Evolutionary conservation across 1,139 yeast species (phyloP).

Genomic region (Kurtzmaniella quercitrusa): DNA sequence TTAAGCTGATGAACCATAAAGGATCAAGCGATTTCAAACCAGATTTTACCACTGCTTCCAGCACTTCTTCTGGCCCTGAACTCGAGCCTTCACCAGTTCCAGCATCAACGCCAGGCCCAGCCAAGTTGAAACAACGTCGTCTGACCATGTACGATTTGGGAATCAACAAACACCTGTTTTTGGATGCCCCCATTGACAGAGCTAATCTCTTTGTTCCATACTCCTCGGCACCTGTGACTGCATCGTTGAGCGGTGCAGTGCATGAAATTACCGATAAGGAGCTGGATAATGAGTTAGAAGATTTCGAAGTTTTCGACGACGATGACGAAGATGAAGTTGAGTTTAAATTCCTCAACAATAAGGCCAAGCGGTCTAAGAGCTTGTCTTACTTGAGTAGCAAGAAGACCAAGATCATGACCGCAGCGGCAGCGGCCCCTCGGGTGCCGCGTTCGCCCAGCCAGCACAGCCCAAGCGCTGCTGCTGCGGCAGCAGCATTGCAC

Average conservation of each 20-base stretch:
- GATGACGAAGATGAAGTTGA: constrained; percentile 30
- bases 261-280: constrained; percentile 8
- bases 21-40: constrained; percentile 4
- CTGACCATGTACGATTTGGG: constrained; percentile 50
- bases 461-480: constrained; percentile 60
- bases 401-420: constrained; percentile 56
- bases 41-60: neutral
- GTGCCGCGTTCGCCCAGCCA: constrained; percentile 59
- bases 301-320: constrained; percentile 43
- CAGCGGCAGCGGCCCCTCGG: constrained; percentile 81
- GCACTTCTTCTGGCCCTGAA: neutral
- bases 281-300: constrained; percentile 38
- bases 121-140: constrained; percentile 22
- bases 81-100: neutral
- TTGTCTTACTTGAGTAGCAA: constrained; percentile 53
- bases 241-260: constrained; percentile 39
- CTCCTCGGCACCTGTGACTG: constrained; percentile 73
- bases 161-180: constrained; percentile 41
- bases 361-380: constrained; percentile 60
- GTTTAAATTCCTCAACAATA: constrained; percentile 21
- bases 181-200: constrained; percentile 47
- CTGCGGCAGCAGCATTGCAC: constrained; percentile 71
- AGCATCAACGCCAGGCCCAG: neutral
- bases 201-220: constrained; percentile 64
- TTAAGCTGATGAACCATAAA: constrained; percentile 47